Base-by-base conservation (phyloP, 306 rosid species). In the Ammopiptanthus mongolicus region DNA sequence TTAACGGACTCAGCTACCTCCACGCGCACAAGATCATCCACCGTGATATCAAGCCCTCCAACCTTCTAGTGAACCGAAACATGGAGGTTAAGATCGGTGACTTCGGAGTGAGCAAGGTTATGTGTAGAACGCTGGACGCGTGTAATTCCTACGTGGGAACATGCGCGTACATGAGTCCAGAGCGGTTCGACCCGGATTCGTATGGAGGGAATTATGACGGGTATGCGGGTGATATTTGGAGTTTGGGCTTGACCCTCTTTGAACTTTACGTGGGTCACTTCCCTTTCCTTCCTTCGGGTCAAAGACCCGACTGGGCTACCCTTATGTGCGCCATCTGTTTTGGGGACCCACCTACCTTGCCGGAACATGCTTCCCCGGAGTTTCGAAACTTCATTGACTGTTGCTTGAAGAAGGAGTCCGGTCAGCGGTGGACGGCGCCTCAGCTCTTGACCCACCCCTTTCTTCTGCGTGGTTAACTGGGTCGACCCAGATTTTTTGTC, bases 151-250 rank as follows among this genome's bases (percentile, higher is more conserved):
- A 87, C 67, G 97, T 89, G 0, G 97, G 97, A 0, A 91, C 97
- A 5, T 89, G 90, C 47, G 96, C 96, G 1, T 91, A 91, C 63
- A 91, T 91, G 96, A 91, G 97, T 39, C 97, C 97, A 0, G 97
- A 91, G 39, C 82, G 96, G 10, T 89, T 91, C 77, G 92, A 91
- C 85, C 91, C 96, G 8, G 97, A 91, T 5, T 71, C 75, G 0
- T 86, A 87, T 25, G 97, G 96, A 10, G 96, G 97, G 3, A 86
- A 75, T 10, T 91, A 91, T 65, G 68, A 91, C 58, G 97, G 93
- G 0, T 91, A 69, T 44, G 87, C 93, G 0, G 85, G 85, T 0
- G 97, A 91, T 23, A 78, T 91, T 4, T 91, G 97, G 97, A 91
- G 97, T 42, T 69, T 91, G 73, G 97, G 96, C 1, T 36, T 91